These are phyloP conservation scores for Ophiostoma himal-ulmi DNA, from an alignment of 2,329 filamentous ascomycete genomes.

Conservation along the genomic window DNA sequence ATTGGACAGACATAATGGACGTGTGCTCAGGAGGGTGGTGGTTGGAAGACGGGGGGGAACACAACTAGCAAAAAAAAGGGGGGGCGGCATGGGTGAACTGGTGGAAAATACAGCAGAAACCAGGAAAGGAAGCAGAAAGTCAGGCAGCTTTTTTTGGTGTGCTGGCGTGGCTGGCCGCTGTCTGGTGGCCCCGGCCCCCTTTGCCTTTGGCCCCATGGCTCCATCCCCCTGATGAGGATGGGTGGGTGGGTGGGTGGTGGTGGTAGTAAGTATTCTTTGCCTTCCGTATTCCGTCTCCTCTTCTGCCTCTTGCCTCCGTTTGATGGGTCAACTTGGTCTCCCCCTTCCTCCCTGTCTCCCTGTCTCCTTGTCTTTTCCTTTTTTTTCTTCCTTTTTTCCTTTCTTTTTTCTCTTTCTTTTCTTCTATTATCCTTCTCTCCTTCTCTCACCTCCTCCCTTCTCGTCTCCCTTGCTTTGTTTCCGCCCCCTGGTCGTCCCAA, in stretches of 20 bases:
- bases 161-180: not conserved
- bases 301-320: not conserved
- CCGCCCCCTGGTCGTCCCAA: constrained; percentile 9
- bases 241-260: not conserved
- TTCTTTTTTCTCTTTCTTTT: not conserved
- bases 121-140: not conserved
- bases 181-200: not conserved
- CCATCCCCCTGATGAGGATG: not conserved
- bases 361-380: not conserved
- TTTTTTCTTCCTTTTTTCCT: not conserved
- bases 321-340: not conserved
- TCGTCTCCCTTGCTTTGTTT: constrained; percentile 2
- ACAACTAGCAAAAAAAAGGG: not conserved
- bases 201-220: not conserved
- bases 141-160: not conserved
- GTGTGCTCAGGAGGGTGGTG: not conserved
- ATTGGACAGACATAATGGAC: not conserved
- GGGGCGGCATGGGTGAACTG: not conserved
- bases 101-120: not conserved
- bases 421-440: not conserved
- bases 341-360: not conserved
- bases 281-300: not conserved
- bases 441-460: not conserved
- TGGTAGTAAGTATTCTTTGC: not conserved
- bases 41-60: not conserved